Conservation (phyloP, 177 flowering plant species). For the Telopea speciosissima region DNA sequence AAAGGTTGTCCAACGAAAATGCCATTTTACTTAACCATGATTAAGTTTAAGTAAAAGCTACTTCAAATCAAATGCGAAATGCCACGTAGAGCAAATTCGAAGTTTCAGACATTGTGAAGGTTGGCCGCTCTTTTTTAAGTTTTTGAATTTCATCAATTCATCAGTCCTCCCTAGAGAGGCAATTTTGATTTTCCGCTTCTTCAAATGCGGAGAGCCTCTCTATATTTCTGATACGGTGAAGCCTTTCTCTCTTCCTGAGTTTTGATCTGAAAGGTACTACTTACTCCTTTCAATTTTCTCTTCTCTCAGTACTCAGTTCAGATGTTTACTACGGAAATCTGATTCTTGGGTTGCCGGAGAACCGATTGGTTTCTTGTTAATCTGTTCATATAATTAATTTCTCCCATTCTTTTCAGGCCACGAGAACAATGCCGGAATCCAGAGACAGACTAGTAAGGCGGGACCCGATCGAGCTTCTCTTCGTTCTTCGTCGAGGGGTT, state of each 20-base stretch:
- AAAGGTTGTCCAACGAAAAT: no score
- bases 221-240: neutral
- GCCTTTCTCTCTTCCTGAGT: neutral
- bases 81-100: no score
- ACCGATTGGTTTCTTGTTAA: neutral
- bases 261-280: neutral
- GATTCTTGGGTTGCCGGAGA: neutral
- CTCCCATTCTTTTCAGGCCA: neutral
- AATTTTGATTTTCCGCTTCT: neutral
- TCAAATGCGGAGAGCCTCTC: neutral
- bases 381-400: neutral
- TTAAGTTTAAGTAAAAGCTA: no score
- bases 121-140: neutral
- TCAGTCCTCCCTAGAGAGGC: neutral
- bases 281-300: neutral
- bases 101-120: neutral
- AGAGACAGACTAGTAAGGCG: constrained; percentile 40
- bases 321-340: neutral
- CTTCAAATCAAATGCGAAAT: no score
- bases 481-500: constrained; percentile 16
- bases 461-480: constrained; percentile 20
- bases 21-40: no score
- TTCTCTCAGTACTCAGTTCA: neutral
- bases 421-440: constrained; percentile 33
- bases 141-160: neutral